phyloP scores from a whole-genome alignment of 495 filamentous ascomycete species.

The Achaetomiella virescens region DNA sequence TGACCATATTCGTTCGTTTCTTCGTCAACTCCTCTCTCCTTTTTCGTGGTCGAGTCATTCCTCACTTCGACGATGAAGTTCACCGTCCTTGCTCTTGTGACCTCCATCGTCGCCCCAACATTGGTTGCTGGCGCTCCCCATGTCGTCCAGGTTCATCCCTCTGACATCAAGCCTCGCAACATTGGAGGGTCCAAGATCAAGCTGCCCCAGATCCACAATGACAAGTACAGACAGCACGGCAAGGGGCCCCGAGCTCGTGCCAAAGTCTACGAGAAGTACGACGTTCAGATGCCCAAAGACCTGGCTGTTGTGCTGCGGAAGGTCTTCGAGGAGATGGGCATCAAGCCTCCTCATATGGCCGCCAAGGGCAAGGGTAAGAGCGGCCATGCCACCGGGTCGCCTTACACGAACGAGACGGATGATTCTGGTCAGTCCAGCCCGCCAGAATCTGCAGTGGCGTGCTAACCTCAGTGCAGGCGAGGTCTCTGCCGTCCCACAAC shows the following conservation, averaged over 20 bases:
- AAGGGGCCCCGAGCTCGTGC: slow-evolving; percentile 38
- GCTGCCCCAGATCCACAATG: slow-evolving; percentile 37
- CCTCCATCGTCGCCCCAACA: slow-evolving; percentile 22
- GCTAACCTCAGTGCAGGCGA: slow-evolving; percentile 26
- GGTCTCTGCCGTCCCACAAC: slow-evolving; percentile 32
- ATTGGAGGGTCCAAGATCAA: slow-evolving; percentile 38
- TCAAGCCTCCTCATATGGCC: slow-evolving; percentile 9
- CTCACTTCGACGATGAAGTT: slow-evolving; percentile 21
- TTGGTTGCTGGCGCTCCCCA: slow-evolving; percentile 21
- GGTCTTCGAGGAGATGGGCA: slow-evolving; percentile 29
- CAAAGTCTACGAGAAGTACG: slow-evolving; percentile 38
- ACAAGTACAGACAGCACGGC: slow-evolving; percentile 30
- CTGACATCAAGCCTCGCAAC: slow-evolving; percentile 27
- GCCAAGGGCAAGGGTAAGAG: slow-evolving; percentile 11
- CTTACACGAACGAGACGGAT: slow-evolving; percentile 13
- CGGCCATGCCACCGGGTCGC: slow-evolving; percentile 15
- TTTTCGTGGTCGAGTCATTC: neutral
- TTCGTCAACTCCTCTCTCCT: neutral
- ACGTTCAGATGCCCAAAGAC: slow-evolving; percentile 27
- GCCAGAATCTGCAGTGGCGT: neutral
- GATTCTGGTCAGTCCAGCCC: slow-evolving; percentile 8
- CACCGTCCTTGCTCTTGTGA: slow-evolving; percentile 18
- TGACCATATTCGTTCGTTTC: slow-evolving; percentile 1
- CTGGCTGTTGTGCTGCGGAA: slow-evolving; percentile 25
- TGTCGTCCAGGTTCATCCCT: slow-evolving; percentile 14